A percentile compares a stretch with the other conserved stretches of the same genome.
Conservation (phyloP, 768 basidiomycete species). For the Hemileccinum impolitum region DNA sequence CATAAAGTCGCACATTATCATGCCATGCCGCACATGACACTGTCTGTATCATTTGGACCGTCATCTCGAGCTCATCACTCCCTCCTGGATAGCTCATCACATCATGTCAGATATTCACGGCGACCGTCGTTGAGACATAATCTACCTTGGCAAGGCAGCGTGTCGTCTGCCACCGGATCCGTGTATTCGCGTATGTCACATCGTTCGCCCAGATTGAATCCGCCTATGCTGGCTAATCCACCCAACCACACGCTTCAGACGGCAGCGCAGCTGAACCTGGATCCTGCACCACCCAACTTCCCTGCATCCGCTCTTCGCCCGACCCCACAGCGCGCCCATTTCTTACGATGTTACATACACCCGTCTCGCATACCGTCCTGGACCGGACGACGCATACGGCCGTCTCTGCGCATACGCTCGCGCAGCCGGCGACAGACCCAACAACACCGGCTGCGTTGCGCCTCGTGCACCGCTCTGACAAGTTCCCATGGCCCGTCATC, state of each 20-base stretch:
- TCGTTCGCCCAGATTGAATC: conserved; percentile 1
- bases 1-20: conserved; percentile 29
- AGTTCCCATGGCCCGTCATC: conserved; percentile 60
- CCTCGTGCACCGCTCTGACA: conserved; percentile 51
- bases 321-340: conserved; percentile 56
- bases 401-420: conserved; percentile 53
- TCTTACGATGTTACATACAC: conserved; percentile 55
- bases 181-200: conserved; percentile 39
- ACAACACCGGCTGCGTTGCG: conserved; percentile 42
- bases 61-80: conserved; percentile 52
- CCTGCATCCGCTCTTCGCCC: conserved; percentile 56
- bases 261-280: conserved; percentile 22
- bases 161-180: conserved; percentile 38
- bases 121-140: conserved; percentile 48
- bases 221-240: conserved; percentile 5
- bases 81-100: conserved; percentile 38
- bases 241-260: conserved; percentile 6
- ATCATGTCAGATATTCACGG: conserved; percentile 37
- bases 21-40: conserved; percentile 28
- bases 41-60: conserved; percentile 32
- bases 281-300: conserved; percentile 28
- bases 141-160: conserved; percentile 44
- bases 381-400: conserved; percentile 52
- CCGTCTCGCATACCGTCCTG: conserved; percentile 54
- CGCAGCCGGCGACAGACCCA: conserved; percentile 65